Conservation (phyloP, 768 basidiomycete genomes). For the Boletus eberwhitei region DNA sequence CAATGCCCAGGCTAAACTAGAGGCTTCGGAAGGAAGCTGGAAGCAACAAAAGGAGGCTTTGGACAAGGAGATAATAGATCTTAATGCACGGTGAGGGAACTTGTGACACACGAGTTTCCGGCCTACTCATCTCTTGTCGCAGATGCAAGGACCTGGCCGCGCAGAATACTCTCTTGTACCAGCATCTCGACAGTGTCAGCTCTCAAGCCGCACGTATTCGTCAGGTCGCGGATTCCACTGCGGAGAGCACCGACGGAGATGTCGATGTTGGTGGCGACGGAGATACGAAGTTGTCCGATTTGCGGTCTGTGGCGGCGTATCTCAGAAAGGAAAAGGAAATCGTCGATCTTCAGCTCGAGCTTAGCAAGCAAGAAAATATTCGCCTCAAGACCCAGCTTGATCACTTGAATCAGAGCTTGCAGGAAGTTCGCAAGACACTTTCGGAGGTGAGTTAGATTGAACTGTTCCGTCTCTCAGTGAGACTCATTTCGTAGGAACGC, state of each 20-base stretch:
- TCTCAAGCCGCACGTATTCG: slow-evolving; percentile 80
- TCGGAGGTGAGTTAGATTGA: slow-evolving; percentile 51
- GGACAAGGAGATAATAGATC: slow-evolving; percentile 72
- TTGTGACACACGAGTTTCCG: not conserved
- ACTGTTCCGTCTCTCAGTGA: not conserved
- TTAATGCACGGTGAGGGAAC: slow-evolving; percentile 58
- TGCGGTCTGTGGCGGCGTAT: slow-evolving; percentile 77
- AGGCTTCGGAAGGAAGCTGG: slow-evolving; percentile 76
- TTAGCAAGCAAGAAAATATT: slow-evolving; percentile 71
- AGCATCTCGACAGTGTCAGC: slow-evolving; percentile 82
- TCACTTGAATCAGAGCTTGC: slow-evolving; percentile 62
- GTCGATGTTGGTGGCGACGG: slow-evolving; percentile 46
- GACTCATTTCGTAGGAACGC: slow-evolving; percentile 55
- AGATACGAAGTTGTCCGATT: slow-evolving; percentile 65
- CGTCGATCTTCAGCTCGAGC: slow-evolving; percentile 81
- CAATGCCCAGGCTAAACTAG: slow-evolving; percentile 71
- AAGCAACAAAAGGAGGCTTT: slow-evolving; percentile 70
- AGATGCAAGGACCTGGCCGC: slow-evolving; percentile 72
- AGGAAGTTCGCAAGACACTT: slow-evolving; percentile 66
- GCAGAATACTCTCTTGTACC: slow-evolving; percentile 76
- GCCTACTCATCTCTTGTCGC: not conserved
- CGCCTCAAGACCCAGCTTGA: slow-evolving; percentile 76
- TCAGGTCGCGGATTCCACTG: slow-evolving; percentile 57
- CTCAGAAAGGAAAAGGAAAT: slow-evolving; percentile 91
- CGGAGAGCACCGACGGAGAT: slow-evolving; percentile 39